Percentiles rank a stretch among this genome's conserved stretches.
Evolutionary conservation across 31 red algal genomes (phyloP).

Genomic region (Odonthalia washingtoniensis): DNA sequence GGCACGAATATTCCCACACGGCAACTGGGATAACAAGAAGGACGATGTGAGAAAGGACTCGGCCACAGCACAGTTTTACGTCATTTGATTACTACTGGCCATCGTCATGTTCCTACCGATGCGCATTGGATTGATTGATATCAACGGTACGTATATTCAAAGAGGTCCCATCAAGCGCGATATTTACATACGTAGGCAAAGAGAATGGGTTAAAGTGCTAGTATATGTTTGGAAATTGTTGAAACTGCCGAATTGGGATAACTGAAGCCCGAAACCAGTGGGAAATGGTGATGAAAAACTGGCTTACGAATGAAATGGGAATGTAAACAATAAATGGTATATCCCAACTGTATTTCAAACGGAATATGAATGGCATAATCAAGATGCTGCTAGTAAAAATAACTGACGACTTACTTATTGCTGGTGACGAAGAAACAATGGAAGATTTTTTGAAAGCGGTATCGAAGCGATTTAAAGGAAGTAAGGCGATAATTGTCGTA

Average conservation of each 20-base stretch:
- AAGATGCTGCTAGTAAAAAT: constrained; percentile 20
- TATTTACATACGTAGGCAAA: background rate
- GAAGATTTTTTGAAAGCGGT: constrained; percentile 11
- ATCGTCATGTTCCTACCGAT: background rate
- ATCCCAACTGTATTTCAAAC: constrained; percentile 1
- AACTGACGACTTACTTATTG: constrained; percentile 32
- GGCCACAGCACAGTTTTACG: background rate
- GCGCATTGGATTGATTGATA: background rate
- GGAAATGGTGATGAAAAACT: constrained; percentile 8
- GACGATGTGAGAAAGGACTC: constrained; percentile 2
- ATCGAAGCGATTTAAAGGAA: background rate
- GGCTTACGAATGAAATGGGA: background rate
- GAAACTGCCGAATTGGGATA: constrained; percentile 29
- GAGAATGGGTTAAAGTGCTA: too few species aligned
- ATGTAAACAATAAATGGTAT: constrained; percentile 14
- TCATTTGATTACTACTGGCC: background rate
- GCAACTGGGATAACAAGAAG: background rate
- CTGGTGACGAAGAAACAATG: background rate
- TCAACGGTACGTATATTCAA: constrained; percentile 4
- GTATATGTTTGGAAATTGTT: constrained; percentile 32
- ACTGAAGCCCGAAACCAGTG: constrained; percentile 31
- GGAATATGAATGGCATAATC: background rate
- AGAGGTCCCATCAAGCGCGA: background rate
- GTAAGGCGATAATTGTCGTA: background rate
- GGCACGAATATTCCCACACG: constrained; percentile 12